Percentiles rank a stretch among this genome's conserved stretches.
These are phyloP conservation scores for Globisporangium parvum DNA, from an alignment of 352 stramenopile genomes.

Conservation along the genomic window DNA sequence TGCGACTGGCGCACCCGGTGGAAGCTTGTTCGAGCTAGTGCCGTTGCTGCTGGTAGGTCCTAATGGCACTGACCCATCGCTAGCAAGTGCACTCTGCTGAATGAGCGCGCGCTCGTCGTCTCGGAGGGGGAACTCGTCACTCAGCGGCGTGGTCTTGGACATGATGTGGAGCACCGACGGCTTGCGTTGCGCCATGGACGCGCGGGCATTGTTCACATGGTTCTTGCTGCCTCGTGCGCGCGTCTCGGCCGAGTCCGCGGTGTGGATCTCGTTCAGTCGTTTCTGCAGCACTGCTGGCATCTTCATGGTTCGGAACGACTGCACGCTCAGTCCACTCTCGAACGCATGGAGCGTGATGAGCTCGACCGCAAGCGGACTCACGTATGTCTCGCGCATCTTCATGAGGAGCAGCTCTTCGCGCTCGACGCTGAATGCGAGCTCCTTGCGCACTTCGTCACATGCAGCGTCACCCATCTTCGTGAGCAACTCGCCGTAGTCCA, in stretches of 20 bases:
- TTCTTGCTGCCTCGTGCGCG: conserved; percentile 14
- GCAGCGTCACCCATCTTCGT: conserved; percentile 54
- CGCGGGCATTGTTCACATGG: not conserved
- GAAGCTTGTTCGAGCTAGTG: not conserved
- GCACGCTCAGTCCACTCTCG: conserved; percentile 52
- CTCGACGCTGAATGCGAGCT: conserved; percentile 78
- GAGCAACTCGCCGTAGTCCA: conserved; percentile 79
- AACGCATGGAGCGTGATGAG: conserved; percentile 68
- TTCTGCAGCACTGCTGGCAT: conserved; percentile 61
- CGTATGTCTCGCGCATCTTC: conserved; percentile 81
- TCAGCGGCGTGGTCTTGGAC: conserved; percentile 33
- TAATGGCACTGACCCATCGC: not conserved
- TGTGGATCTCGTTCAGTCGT: conserved; percentile 66
- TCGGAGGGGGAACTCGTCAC: conserved; percentile 49
- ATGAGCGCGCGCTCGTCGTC: conserved; percentile 56
- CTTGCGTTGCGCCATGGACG: not conserved
- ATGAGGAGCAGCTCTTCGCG: conserved; percentile 73
- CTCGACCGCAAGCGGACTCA: conserved; percentile 69
- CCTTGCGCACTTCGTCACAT: conserved; percentile 85
- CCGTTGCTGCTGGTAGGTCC: conserved; percentile 1
- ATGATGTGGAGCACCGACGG: conserved; percentile 70
- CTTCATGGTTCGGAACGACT: conserved; percentile 81
- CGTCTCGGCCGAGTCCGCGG: conserved; percentile 13
- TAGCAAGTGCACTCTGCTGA: not conserved
- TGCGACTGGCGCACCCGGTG: conserved; percentile 17